Conservation (phyloP, 768 basidiomycete species). For the Trametes cingulata region DNA sequence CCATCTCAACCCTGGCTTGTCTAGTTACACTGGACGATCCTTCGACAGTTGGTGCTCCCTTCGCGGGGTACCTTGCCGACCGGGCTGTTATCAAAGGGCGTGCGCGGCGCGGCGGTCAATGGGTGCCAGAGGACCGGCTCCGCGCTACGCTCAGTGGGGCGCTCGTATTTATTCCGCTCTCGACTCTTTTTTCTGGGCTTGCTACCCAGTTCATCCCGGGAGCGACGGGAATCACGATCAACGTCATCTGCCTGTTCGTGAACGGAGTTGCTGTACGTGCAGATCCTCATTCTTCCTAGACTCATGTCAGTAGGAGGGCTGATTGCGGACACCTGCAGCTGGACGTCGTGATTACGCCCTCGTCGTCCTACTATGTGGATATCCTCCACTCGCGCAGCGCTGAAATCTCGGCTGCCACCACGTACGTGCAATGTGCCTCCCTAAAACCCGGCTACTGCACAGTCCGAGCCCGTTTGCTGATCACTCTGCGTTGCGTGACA, state of each 20-base stretch:
- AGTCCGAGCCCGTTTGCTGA: too few species aligned
- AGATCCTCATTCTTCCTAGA: background rate
- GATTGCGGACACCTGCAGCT: constrained; percentile 38
- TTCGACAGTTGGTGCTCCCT: constrained; percentile 65
- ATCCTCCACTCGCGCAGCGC: constrained; percentile 61
- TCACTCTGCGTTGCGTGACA: constrained; percentile 23
- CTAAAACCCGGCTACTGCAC: too few species aligned
- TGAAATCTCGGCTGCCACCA: constrained; percentile 58
- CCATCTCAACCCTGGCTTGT: background rate
- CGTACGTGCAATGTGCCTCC: too few species aligned
- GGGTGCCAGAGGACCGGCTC: constrained; percentile 72
- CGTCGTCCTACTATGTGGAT: constrained; percentile 61
- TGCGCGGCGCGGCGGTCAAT: constrained; percentile 49
- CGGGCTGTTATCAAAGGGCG: constrained; percentile 48
- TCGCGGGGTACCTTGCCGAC: constrained; percentile 63
- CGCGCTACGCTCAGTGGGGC: constrained; percentile 51
- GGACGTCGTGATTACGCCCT: constrained; percentile 56
- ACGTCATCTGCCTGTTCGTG: constrained; percentile 58
- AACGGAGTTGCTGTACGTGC: constrained; percentile 64
- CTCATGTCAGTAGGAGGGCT: background rate
- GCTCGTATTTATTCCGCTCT: constrained; percentile 51
- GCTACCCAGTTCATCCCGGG: constrained; percentile 52
- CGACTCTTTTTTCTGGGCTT: constrained; percentile 50
- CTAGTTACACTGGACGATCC: too few species aligned
- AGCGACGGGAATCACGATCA: constrained; percentile 48